Evolutionary conservation across 1,284 basidiomycete genomes (phyloP).

Genomic region (Somion occarium): DNA sequence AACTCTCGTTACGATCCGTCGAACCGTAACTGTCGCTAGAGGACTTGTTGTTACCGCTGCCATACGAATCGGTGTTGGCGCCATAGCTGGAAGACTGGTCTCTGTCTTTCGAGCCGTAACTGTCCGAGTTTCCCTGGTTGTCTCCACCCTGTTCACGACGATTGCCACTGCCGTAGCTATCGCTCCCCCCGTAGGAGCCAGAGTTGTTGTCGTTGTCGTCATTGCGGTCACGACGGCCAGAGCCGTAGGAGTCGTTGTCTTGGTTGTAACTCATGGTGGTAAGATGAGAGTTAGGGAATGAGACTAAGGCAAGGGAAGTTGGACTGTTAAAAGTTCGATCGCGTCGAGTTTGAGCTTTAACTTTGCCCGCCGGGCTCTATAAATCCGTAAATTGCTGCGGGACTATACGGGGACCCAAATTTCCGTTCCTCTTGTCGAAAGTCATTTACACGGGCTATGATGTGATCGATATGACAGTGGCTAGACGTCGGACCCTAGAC

Average conservation of each 20-base stretch:
- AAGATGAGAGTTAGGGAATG: background rate
- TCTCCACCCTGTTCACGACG: conserved; percentile 4
- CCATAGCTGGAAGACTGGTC: conserved; percentile 9
- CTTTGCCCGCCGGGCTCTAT: background rate
- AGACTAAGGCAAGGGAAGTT: background rate
- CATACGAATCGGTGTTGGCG: conserved; percentile 12
- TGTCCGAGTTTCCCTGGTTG: conserved; percentile 4
- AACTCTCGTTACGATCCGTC: conserved; percentile 13
- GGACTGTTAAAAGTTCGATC: background rate
- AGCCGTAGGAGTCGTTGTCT: conserved; percentile 11
- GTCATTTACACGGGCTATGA: background rate
- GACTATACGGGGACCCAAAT: background rate
- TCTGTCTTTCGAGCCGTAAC: conserved; percentile 1
- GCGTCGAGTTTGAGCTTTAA: background rate
- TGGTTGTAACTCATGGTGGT: conserved; percentile 9
- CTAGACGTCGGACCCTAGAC: background rate
- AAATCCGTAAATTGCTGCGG: background rate
- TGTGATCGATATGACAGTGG: background rate
- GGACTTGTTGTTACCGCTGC: conserved; percentile 14
- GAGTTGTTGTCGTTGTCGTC: conserved; percentile 5
- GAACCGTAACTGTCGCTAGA: conserved; percentile 5
- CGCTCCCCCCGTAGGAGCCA: conserved; percentile 4
- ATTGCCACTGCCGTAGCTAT: conserved; percentile 9
- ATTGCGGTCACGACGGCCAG: conserved; percentile 2
- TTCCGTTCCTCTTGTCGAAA: background rate